Evolutionary conservation across 345 rosid genomes (phyloP), one percentile per base, ranked within the genome.

Genomic region (Linum usitatissimum): DNA sequence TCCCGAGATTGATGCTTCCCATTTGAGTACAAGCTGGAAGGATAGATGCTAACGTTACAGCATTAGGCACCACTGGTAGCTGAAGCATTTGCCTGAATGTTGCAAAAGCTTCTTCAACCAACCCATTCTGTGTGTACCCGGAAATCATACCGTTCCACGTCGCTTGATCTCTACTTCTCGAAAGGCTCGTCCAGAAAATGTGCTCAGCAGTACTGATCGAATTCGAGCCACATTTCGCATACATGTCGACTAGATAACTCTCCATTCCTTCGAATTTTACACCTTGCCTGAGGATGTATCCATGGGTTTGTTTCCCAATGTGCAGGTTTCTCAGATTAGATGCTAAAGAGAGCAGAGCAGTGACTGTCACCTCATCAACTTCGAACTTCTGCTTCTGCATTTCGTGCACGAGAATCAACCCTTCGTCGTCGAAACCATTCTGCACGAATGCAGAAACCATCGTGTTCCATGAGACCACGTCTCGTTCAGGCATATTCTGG

Each of bases 121-220:
- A 73, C 58, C 82, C 88, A 65, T 86, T 84, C 69, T 86, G 96
- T 0, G 87, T 77, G 74, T 79, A 88, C 45, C 98, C 98, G 57
- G 90, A 79, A 71, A 91, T 73, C 88, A 88, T 84, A 51, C 96
- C 78, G 70, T 91, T 91, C 96, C 95, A 91, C 20, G 86, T 86
- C 67, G 94, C 91, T 64, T 80, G 91, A 79, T 91, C 96, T 73
- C 75, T 70, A 64, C 70, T 76, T 19, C 31, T 64, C 51, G 60
- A 30, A 61, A 49, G 55, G 40, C 69, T 68, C 53, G 64, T 72
- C 76, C 71, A 78, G 73, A 86, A 88, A 42, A 88, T 66, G 18
- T 28, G 67, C 64, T 68, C 63, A 58, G 90, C 75, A 55, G 65
- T 73, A 74, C 73, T 75, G 30, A 88, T 77, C 71, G 1, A 23